phyloP scores from a whole-genome alignment of 805 yeast genomes.

The Pichia cabralensis region DNA sequence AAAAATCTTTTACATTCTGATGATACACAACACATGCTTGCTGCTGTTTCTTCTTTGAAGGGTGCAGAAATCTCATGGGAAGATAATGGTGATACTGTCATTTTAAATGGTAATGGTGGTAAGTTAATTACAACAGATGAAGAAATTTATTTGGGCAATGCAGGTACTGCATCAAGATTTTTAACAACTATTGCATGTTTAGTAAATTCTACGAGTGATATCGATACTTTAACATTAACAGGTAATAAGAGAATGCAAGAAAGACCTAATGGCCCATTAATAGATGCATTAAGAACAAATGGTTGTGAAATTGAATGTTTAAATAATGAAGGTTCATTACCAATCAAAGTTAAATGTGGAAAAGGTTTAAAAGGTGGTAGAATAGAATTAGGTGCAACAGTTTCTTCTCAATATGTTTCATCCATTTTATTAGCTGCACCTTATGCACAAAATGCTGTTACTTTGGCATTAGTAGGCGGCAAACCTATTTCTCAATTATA shows the following conservation, averaged over 20 bases:
- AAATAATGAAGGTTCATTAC: conserved; percentile 74
- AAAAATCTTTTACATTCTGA: conserved; percentile 89
- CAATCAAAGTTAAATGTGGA: conserved; percentile 63
- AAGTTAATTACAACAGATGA: conserved; percentile 50
- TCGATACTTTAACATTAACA: conserved; percentile 54
- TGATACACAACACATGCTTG: conserved; percentile 90
- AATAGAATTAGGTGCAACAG: conserved; percentile 89
- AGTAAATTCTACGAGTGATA: conserved; percentile 39
- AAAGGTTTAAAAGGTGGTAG: conserved; percentile 77
- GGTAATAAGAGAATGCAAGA: conserved; percentile 97
- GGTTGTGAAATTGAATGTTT: conserved; percentile 69
- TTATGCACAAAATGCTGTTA: conserved; percentile 80
- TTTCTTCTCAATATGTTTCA: conserved; percentile 95
- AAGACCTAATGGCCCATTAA: conserved; percentile 93
- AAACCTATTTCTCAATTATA: conserved; percentile 93
- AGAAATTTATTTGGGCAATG: conserved; percentile 85
- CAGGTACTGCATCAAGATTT: conserved; percentile 96
- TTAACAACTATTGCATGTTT: conserved; percentile 87
- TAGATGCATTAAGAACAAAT: conserved; percentile 76
- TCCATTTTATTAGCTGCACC: conserved; percentile 97
- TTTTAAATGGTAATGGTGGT: conserved; percentile 82
- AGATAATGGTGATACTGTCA: conserved; percentile 82
- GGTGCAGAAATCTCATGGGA: conserved; percentile 81
- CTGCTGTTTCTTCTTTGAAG: conserved; percentile 66
- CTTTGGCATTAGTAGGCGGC: conserved; percentile 85